Evolutionary conservation across 2,329 filamentous ascomycete genomes (phyloP).

Genomic region (Alternaria postmessia): DNA sequence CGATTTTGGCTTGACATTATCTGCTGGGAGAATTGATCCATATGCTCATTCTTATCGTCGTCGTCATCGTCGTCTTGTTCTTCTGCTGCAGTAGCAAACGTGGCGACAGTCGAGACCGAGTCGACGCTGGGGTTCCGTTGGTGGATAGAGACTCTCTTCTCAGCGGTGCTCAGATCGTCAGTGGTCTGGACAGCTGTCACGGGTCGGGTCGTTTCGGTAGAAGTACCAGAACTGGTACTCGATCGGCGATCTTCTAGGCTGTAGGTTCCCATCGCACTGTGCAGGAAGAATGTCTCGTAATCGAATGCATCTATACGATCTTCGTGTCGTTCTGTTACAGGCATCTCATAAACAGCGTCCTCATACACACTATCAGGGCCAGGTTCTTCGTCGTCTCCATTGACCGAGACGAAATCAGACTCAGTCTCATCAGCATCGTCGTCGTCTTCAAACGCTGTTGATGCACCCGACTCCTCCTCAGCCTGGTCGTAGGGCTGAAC

Average conservation of each 20-base stretch:
- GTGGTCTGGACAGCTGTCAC: slow-evolving; percentile 38
- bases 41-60: slow-evolving; percentile 53
- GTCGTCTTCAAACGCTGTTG: slow-evolving; percentile 25
- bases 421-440: slow-evolving; percentile 45
- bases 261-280: slow-evolving; percentile 86
- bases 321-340: slow-evolving; percentile 72
- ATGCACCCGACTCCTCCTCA: slow-evolving; percentile 31
- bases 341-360: slow-evolving; percentile 54
- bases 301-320: slow-evolving; percentile 95
- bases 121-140: slow-evolving; percentile 65
- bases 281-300: slow-evolving; percentile 94
- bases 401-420: slow-evolving; percentile 49
- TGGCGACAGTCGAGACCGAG: slow-evolving; percentile 67
- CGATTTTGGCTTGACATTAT: slow-evolving; percentile 36
- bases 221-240: slow-evolving; percentile 63
- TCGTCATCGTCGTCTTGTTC: slow-evolving; percentile 52
- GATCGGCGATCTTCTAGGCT: slow-evolving; percentile 64
- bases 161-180: slow-evolving; percentile 28
- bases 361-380: slow-evolving; percentile 53
- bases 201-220: slow-evolving; percentile 60
- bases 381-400: slow-evolving; percentile 36
- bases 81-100: slow-evolving; percentile 71
- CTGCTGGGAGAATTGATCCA: slow-evolving; percentile 50
- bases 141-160: slow-evolving; percentile 49
- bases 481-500: slow-evolving; percentile 32